Evolutionary conservation across 257 asterid species (phyloP), one percentile per base, ranked within the genome.

Genomic region (Plantago ovata): DNA sequence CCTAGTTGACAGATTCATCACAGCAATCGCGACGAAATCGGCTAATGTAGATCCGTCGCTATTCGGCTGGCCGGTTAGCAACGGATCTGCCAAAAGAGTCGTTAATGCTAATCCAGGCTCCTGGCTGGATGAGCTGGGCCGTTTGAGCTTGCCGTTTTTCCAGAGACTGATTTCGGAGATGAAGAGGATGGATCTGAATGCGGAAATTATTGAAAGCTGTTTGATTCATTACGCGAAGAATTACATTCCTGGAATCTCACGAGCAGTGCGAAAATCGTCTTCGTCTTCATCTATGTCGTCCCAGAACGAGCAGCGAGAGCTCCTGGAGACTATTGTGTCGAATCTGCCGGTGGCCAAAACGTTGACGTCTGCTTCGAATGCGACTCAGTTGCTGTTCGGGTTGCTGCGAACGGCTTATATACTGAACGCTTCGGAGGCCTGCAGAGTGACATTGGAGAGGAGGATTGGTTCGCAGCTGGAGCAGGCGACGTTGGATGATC

Each of bases 31-130:
- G 0, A 55, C 68, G 42, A 89, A 64, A 65, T 95, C 96, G 63
- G 79, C 87, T 13, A 58, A 78, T 20, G 50, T 89, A 4, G 97
- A 89, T 84, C 95, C 96, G 44, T 69, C 97, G 43, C 61, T 89
- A 36, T 84, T 93, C 9, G 97, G 99, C 12, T 93, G 99, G 97
- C 99, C 99, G 24, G 84, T 93, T 42, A 85, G 68, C 64, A 95
- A 81, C 66, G 82, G 77, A 10, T 72, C 58, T 24, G 33, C 53
- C 10, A 32, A 65, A 19, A 44, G 73, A n/a, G 48, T 42, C 3
- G 62, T 67, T 16, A 68, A 55, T 39, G 55, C 72, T 24, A 70
- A 69, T 46, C 69, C 64, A 20, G 89, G 83, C 41, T 65, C 77
- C 3, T 93, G 97, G 99, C 64, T 81, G 8, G 95, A 93, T 13